Evolutionary conservation across 2,329 filamentous ascomycete genomes (phyloP).

Genomic region (Cladosporium colombiae): DNA sequence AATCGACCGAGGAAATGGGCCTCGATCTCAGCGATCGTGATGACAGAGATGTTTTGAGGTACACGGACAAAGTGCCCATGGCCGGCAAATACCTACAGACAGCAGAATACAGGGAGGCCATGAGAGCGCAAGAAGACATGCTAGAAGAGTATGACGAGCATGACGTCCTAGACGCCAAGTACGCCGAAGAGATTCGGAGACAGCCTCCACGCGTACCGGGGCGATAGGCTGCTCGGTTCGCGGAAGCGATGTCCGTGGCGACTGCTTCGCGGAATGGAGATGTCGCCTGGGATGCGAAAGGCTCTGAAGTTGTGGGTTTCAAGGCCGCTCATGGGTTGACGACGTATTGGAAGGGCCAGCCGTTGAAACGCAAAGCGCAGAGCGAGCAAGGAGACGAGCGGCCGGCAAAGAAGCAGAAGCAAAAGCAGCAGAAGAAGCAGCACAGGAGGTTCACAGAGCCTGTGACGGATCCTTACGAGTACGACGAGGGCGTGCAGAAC

Average conservation of each 20-base stretch:
- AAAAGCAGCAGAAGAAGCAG: constrained; percentile 22
- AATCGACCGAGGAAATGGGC: background rate
- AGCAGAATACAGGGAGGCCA: background rate
- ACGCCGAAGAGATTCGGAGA: background rate
- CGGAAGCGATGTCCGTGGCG: background rate
- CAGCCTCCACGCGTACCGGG: background rate
- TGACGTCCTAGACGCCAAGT: background rate
- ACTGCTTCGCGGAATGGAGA: background rate
- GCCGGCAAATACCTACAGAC: background rate
- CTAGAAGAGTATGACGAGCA: background rate
- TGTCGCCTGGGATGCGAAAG: background rate
- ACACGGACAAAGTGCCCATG: constrained; percentile 3
- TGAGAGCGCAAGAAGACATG: background rate
- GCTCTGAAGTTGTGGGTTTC: background rate
- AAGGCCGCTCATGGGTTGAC: background rate
- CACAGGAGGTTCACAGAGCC: constrained; percentile 16
- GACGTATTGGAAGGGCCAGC: background rate
- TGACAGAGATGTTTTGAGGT: background rate
- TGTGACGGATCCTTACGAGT: background rate
- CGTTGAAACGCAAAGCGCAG: background rate
- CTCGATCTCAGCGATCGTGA: background rate
- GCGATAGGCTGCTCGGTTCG: background rate
- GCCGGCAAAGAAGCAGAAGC: constrained; percentile 24
- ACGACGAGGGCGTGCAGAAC: background rate
- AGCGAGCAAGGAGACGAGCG: background rate